Conservation (phyloP, 768 basidiomycete genomes). For the Fistulinella prunicolor region DNA sequence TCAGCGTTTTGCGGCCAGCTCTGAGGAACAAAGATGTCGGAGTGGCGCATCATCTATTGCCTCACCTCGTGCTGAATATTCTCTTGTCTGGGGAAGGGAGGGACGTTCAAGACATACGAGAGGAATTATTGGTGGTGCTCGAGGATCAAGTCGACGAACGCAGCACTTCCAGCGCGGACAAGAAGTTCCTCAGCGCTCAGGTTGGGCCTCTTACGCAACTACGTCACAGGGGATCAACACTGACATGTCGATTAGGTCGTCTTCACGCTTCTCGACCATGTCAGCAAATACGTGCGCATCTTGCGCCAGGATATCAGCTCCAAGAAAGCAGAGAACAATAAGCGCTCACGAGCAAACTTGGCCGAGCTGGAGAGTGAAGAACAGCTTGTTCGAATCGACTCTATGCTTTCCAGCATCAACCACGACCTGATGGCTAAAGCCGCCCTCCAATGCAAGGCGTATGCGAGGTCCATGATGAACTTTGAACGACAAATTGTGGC, state of each 20-base stretch:
- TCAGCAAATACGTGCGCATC: conserved; percentile 84
- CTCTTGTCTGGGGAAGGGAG: conserved; percentile 70
- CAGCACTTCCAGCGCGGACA: conserved; percentile 64
- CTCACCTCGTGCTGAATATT: conserved; percentile 86
- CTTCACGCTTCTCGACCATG: conserved; percentile 92
- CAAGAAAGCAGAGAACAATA: conserved; percentile 47
- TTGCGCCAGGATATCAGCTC: conserved; percentile 61
- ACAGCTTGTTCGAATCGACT: conserved; percentile 72
- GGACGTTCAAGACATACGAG: conserved; percentile 61
- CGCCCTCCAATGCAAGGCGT: conserved; percentile 91
- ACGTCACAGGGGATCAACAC: not conserved
- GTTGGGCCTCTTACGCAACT: conserved; percentile 38
- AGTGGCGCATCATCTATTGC: conserved; percentile 90
- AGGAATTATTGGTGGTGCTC: conserved; percentile 78
- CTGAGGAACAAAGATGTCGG: conserved; percentile 86
- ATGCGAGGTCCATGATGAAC: conserved; percentile 90
- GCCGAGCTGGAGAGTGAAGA: conserved; percentile 44
- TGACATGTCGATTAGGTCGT: conserved; percentile 59
- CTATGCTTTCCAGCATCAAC: conserved; percentile 78
- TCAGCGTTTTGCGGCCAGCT: conserved; percentile 72
- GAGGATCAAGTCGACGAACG: conserved; percentile 76
- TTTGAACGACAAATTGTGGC: conserved; percentile 81
- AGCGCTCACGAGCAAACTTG: conserved; percentile 44
- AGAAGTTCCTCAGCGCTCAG: conserved; percentile 91
- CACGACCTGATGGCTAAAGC: conserved; percentile 89